phyloP scores from a whole-genome alignment of 1,284 basidiomycete species.

The Leccinum griseonigrum region DNA sequence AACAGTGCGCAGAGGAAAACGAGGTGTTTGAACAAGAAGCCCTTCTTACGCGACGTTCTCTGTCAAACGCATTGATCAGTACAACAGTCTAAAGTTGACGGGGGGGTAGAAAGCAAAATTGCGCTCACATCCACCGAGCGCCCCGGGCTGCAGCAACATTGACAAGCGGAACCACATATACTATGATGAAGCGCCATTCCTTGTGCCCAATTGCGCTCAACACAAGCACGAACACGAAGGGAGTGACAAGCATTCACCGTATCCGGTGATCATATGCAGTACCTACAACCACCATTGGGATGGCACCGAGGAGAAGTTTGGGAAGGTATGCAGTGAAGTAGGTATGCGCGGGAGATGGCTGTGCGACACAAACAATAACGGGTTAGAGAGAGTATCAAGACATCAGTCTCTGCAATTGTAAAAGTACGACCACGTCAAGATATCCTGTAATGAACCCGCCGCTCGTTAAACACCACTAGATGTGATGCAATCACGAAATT shows the following conservation, averaged over 20 bases:
- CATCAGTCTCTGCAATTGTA: conserved; percentile 44
- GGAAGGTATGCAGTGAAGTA: conserved; percentile 78
- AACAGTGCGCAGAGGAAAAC: conserved; percentile 43
- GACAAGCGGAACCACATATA: conserved; percentile 82
- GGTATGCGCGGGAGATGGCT: conserved; percentile 71
- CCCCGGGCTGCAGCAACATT: conserved; percentile 80
- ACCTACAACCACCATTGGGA: conserved; percentile 64
- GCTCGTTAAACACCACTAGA: conserved; percentile 3
- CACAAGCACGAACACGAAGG: conserved; percentile 55
- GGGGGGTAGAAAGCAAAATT: neutral
- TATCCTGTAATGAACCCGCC: conserved; percentile 57
- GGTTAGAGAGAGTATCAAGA: conserved; percentile 1
- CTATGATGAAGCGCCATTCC: conserved; percentile 90
- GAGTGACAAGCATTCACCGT: conserved; percentile 51
- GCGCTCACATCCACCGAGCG: conserved; percentile 58
- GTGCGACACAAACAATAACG: conserved; percentile 3
- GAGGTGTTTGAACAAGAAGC: conserved; percentile 43
- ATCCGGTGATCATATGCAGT: conserved; percentile 47
- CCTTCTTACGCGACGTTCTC: conserved; percentile 48
- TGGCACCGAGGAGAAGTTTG: conserved; percentile 69
- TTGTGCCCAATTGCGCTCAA: conserved; percentile 85
- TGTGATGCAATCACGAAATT: neutral
- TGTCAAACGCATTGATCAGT: neutral
- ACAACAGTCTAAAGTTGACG: neutral
- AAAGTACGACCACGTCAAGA: conserved; percentile 94